A percentile compares a stretch with the other conserved stretches of the same genome.
These are phyloP conservation scores for Parietichytrium sp. DNA, from an alignment of 108 stramenopile genomes.

Conservation along the genomic window DNA sequence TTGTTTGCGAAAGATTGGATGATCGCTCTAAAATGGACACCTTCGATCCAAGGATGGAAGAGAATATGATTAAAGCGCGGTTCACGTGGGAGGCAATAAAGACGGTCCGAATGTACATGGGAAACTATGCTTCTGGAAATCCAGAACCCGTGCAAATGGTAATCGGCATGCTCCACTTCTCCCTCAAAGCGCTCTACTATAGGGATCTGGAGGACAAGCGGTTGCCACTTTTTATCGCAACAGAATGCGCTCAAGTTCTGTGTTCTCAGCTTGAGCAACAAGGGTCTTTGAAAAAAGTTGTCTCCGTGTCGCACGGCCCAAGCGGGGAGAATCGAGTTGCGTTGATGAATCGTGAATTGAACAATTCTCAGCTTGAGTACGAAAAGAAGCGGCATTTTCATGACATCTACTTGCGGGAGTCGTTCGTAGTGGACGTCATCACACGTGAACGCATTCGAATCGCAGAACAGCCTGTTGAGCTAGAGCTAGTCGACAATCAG, in stretches of 20 bases:
- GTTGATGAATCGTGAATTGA: not conserved
- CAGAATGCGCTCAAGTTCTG: not conserved
- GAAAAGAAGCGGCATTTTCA: slow-evolving; percentile 20
- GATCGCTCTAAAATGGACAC: too few species aligned
- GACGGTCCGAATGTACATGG: slow-evolving; percentile 2
- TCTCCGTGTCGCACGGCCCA: not conserved
- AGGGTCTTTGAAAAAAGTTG: not conserved
- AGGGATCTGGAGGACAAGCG: not conserved
- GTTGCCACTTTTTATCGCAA: not conserved
- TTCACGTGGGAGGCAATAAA: slow-evolving; percentile 5
- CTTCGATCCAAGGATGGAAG: too few species aligned
- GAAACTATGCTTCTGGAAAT: not conserved
- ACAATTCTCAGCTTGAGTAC: not conserved
- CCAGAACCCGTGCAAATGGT: slow-evolving; percentile 28
- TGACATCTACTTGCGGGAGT: not conserved
- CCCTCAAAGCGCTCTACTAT: not conserved
- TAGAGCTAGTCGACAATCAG: not conserved
- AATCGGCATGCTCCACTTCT: not conserved
- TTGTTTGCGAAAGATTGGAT: not conserved
- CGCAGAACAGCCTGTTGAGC: slow-evolving; percentile 12
- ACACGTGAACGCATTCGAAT: not conserved
- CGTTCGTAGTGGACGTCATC: not conserved
- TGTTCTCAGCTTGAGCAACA: not conserved
- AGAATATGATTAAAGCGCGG: not conserved
- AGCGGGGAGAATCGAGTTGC: too few species aligned